A percentile compares a stretch with the other conserved stretches of the same genome.
These are phyloP conservation scores for Eleusine coracana DNA, from an alignment of 176 grass and related monocot genomes.

Conservation along the genomic window DNA sequence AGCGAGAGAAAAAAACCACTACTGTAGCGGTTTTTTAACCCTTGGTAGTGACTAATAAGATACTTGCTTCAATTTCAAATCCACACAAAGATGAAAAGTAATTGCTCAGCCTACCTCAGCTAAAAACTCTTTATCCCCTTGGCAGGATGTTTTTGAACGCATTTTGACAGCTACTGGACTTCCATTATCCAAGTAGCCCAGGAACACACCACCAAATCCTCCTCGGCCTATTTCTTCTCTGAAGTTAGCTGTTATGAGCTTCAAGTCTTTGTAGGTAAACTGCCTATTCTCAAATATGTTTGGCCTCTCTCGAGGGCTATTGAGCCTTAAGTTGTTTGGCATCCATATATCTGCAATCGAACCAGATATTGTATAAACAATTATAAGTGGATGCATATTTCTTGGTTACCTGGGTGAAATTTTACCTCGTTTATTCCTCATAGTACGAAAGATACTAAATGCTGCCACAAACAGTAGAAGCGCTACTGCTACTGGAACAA, in stretches of 20 bases:
- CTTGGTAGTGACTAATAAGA: background rate
- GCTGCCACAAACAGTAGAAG: constrained; percentile 35
- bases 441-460: constrained; percentile 5
- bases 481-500: constrained; percentile 30
- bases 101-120: constrained; percentile 53
- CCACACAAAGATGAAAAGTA: background rate
- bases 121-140: constrained; percentile 65
- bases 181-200: constrained; percentile 61
- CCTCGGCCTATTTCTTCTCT: constrained; percentile 61
- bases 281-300: constrained; percentile 43
- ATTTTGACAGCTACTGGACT: constrained; percentile 78
- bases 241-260: constrained; percentile 65
- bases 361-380: background rate
- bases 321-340: constrained; percentile 9
- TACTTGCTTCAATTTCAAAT: background rate
- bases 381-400: constrained; percentile 3
- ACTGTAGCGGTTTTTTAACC: too few species aligned
- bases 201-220: constrained; percentile 74
- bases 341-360: constrained; percentile 28
- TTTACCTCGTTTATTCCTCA: constrained; percentile 37
- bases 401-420: background rate
- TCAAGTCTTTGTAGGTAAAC: constrained; percentile 72
- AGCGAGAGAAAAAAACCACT: too few species aligned
- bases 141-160: constrained; percentile 42
- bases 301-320: constrained; percentile 14